Evolutionary conservation across 1,284 basidiomycete species (phyloP), one percentile per base, ranked within the genome.

Genomic region (Ceratobasidium sp.): DNA sequence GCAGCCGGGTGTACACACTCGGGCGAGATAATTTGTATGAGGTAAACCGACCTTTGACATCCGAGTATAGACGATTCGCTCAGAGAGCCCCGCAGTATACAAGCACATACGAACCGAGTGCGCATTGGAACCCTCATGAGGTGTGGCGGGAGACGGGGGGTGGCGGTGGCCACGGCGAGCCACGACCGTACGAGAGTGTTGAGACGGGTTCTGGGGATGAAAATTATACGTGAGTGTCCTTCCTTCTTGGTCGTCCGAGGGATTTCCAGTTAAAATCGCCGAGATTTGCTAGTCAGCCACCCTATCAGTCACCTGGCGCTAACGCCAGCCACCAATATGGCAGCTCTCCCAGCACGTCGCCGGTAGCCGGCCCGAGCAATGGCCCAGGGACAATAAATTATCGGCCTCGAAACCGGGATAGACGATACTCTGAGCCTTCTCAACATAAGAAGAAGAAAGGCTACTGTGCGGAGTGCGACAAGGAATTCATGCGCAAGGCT

Each of bases 21-120:
- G 55, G 55, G 21, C 28, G 14, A 26, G 67, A 71, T 30, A 59
- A 71, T 26, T 5, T 23, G 3, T 71, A 57, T 55, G 55, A 59
- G 55, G 55, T 59, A 41, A 71, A 71, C 67, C 14, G 26, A 21
- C 12, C 16, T 14, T 34, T 71, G 30, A 71, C 67, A 34, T 12
- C 8, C 32, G 45, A 32, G 26, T 50, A 48, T 59, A 45, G 55
- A 48, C 28, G 1, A 3, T 8, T 55, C 32, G 67, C 67, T 59
- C 67, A 71, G 55, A 45, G 28, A 18, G 18, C 26, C 28, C 57
- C 57, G n/a, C 67, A 71, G 55, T 50, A 50, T 39, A 59, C 67
- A 26, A 59, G 28, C 45, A 21, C 26, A 1, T 71, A 36, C 32
- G 53, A 46, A 2, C 67, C 67, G 3, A 18, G 41, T 4, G 57